Conservation (phyloP, 2,329 filamentous ascomycete species). For the Dothideomycetes sp. region DNA sequence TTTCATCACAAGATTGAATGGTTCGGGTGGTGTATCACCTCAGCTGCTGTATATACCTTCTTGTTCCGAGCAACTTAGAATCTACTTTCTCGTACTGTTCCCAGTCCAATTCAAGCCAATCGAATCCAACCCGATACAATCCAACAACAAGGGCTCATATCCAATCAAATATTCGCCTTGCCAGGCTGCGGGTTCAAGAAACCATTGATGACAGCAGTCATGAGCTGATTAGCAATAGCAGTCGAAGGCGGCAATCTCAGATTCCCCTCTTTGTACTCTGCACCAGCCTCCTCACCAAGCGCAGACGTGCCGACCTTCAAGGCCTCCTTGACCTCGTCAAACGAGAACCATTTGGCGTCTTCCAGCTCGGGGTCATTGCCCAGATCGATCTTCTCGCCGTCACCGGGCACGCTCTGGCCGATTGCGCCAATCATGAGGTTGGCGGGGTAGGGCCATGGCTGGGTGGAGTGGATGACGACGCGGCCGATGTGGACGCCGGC, state of each 20-base stretch:
- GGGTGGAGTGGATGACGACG: constrained; percentile 40
- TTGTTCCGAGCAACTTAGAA: too few species aligned
- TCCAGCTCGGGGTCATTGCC: constrained; percentile 87
- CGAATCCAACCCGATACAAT: too few species aligned
- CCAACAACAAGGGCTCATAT: too few species aligned
- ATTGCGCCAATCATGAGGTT: constrained; percentile 56
- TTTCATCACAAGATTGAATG: too few species aligned
- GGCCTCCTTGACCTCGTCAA: constrained; percentile 71
- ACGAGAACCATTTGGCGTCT: constrained; percentile 74
- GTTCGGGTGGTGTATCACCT: too few species aligned
- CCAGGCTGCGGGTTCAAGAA: constrained; percentile 47
- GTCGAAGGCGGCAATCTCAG: constrained; percentile 74
- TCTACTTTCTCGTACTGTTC: too few species aligned
- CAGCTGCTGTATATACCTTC: too few species aligned
- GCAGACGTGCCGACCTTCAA: constrained; percentile 55
- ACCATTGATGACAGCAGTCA: constrained; percentile 67
- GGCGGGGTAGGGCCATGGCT: constrained; percentile 44
- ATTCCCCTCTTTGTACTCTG: constrained; percentile 63
- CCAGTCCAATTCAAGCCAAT: too few species aligned
- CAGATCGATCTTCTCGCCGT: constrained; percentile 68
- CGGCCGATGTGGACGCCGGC: constrained; percentile 35
- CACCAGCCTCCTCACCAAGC: constrained; percentile 52
- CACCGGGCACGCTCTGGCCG: constrained; percentile 65
- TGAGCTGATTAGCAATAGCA: constrained; percentile 84
- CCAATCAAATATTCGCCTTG: constrained; percentile 16